These are phyloP conservation scores for Fragaria nilgerrensis DNA, from an alignment of 306 rosid genomes.

Conservation along the genomic window DNA sequence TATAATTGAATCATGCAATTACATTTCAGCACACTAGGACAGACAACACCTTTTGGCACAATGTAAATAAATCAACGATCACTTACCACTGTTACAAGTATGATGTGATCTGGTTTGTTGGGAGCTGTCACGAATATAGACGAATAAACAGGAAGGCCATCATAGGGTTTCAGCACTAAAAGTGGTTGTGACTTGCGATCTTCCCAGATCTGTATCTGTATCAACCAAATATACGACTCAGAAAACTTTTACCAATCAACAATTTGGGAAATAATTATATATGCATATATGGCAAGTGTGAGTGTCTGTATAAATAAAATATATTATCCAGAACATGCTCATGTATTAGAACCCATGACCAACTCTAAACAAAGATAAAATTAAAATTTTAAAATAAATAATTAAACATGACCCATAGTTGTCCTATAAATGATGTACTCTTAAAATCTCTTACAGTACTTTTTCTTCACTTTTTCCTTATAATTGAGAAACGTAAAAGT, in stretches of 20 bases:
- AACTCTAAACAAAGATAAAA: background rate
- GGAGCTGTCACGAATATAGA: slow-evolving; percentile 86
- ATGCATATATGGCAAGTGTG: no score
- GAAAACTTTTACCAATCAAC: background rate
- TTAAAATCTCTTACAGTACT: background rate
- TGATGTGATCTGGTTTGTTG: slow-evolving; percentile 81
- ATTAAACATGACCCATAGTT: background rate
- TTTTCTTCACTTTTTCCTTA: background rate
- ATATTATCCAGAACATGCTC: background rate
- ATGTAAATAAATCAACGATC: background rate
- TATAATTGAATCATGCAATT: no score
- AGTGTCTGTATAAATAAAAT: background rate
- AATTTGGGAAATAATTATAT: background rate
- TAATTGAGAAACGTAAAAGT: background rate
- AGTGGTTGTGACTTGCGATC: slow-evolving; percentile 86
- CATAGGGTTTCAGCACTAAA: slow-evolving; percentile 72
- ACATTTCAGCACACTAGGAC: slow-evolving; percentile 6
- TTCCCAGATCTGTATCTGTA: slow-evolving; percentile 90
- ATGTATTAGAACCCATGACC: background rate
- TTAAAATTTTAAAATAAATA: no score
- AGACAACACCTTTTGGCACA: background rate
- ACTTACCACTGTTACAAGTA: slow-evolving; percentile 88
- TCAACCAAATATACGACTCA: slow-evolving; percentile 7
- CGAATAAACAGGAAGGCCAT: slow-evolving; percentile 84
- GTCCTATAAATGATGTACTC: background rate